phyloP scores from a whole-genome alignment of 805 yeast genomes.

The Metschnikowia gruessii region DNA sequence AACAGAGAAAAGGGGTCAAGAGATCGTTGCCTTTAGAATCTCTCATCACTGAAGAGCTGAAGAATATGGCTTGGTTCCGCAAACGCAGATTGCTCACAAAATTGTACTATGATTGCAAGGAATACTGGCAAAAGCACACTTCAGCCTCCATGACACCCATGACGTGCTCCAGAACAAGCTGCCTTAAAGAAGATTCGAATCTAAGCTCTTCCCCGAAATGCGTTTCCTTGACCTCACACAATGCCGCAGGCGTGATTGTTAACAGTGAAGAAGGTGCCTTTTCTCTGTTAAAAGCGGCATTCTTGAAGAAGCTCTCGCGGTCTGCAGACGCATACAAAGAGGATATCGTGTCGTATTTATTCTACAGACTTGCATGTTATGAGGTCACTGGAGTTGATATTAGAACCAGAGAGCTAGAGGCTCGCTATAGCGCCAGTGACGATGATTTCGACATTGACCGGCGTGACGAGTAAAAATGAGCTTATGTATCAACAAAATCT shows the following conservation, averaged over 20 bases:
- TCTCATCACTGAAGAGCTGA: constrained; percentile 15
- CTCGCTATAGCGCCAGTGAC: constrained; percentile 12
- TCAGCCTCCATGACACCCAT: constrained; percentile 8
- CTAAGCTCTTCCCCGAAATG: constrained; percentile 6
- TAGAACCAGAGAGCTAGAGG: constrained; percentile 18
- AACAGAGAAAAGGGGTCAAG: constrained; percentile 11
- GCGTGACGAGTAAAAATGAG: not conserved
- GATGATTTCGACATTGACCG: not conserved
- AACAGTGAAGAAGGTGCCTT: constrained; percentile 3
- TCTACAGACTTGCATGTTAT: constrained; percentile 17
- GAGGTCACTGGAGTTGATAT: constrained; percentile 12
- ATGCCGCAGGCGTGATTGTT: not conserved
- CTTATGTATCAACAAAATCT: not conserved
- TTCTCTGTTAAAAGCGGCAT: constrained; percentile 15
- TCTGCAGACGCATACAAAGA: constrained; percentile 14
- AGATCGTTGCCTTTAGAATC: constrained; percentile 14
- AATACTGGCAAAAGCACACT: constrained; percentile 14
- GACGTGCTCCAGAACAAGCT: constrained; percentile 16
- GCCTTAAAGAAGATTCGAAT: constrained; percentile 4
- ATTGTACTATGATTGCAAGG: constrained; percentile 13
- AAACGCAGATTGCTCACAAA: constrained; percentile 14
- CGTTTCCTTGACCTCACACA: constrained; percentile 10
- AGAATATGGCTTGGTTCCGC: constrained; percentile 11
- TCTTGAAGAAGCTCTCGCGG: constrained; percentile 13
- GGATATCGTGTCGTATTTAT: constrained; percentile 23